phyloP scores from a whole-genome alignment of 225 moss, liverwort and hornwort genomes.

The Thuidium tamariscinum region DNA sequence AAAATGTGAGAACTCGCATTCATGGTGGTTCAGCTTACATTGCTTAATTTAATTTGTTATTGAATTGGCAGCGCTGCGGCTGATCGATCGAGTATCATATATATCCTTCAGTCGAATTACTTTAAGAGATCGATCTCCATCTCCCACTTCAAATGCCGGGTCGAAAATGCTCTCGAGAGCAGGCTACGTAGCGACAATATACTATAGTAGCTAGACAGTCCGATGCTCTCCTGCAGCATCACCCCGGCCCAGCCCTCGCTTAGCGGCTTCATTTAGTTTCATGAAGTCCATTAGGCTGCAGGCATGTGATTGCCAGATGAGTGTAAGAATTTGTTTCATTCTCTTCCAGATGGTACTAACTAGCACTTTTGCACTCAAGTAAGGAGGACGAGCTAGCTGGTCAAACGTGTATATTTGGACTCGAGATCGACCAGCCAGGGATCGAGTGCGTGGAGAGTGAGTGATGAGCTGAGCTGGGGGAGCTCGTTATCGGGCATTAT shows the following conservation, averaged over 20 bases:
- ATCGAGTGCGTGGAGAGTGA: background rate
- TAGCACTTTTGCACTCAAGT: background rate
- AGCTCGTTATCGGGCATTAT: background rate
- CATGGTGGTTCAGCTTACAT: background rate
- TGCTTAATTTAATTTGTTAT: background rate
- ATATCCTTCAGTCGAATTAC: too few species aligned
- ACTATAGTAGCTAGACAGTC: too few species aligned
- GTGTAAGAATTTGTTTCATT: background rate
- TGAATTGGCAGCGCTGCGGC: background rate
- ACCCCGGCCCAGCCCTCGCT: too few species aligned
- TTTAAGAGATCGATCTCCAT: background rate
- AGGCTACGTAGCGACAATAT: background rate
- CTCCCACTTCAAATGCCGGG: background rate
- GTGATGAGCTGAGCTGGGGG: background rate
- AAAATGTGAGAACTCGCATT: background rate
- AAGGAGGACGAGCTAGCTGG: background rate
- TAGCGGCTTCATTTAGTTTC: background rate
- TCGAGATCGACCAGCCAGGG: background rate
- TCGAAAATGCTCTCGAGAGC: background rate
- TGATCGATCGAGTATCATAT: background rate
- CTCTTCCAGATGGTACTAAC: background rate
- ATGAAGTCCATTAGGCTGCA: background rate
- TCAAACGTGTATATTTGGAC: background rate
- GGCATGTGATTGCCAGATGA: background rate
- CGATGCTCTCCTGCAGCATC: background rate